A percentile compares a stretch with the other conserved stretches of the same genome.
These are phyloP conservation scores for Capsicum baccatum DNA, from an alignment of 257 asterid species.

Conservation along the genomic window DNA sequence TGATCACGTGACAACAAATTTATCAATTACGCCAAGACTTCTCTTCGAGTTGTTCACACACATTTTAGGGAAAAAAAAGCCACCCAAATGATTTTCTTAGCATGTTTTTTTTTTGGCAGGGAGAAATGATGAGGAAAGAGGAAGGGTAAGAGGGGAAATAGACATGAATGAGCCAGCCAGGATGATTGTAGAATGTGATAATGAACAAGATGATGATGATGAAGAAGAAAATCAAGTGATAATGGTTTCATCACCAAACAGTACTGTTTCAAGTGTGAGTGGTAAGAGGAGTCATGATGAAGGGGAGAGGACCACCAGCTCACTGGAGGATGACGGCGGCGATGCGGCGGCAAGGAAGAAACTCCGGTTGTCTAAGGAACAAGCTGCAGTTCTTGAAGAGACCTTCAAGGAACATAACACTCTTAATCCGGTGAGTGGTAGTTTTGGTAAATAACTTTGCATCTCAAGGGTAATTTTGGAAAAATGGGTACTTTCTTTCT, in stretches of 20 bases:
- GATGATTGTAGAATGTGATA: conserved; percentile 43
- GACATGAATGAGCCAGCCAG: conserved; percentile 72
- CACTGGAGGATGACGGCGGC: conserved; percentile 80
- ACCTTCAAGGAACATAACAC: conserved; percentile 90
- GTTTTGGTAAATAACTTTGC: not conserved
- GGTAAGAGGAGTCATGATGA: conserved; percentile 75
- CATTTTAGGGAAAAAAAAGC: too few relatives aligned
- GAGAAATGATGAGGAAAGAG: conserved; percentile 52
- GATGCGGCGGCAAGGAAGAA: conserved; percentile 87
- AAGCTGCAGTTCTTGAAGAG: conserved; percentile 89
- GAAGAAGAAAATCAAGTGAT: conserved; percentile 43
- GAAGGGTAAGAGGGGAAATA: conserved; percentile 61
- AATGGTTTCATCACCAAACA: conserved; percentile 86
- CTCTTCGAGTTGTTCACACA: too few relatives aligned
- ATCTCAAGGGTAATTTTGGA: conserved; percentile 35
- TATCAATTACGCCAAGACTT: too few relatives aligned
- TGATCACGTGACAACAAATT: too few relatives aligned
- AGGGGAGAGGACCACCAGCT: conserved; percentile 74
- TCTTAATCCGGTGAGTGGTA: conserved; percentile 81
- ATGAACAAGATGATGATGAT: conserved; percentile 40
- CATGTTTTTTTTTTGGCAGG: conserved; percentile 40
- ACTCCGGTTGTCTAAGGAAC: conserved; percentile 91
- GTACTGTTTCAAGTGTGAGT: conserved; percentile 90
- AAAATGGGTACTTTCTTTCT: not conserved
- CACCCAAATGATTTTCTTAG: not conserved